Percentiles rank a stretch among this genome's conserved stretches.
Conservation (phyloP, 2,329 filamentous ascomycete genomes). For the Botrytis sinoallii region DNA sequence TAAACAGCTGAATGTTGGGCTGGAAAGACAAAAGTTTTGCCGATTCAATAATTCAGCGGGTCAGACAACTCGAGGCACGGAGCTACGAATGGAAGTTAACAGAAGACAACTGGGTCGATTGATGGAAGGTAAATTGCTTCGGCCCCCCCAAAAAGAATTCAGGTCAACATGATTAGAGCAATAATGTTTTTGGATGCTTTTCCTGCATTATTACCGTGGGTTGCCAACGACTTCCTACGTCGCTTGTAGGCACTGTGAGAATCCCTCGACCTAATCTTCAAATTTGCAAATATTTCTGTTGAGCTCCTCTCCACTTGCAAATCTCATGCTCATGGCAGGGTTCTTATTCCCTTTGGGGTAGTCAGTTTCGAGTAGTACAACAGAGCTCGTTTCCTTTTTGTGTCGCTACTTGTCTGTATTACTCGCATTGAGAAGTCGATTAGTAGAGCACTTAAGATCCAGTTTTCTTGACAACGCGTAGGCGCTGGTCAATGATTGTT, state of each 20-base stretch:
- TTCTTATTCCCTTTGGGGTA: background rate
- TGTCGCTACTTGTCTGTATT: background rate
- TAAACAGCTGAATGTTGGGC: background rate
- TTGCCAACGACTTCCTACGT: background rate
- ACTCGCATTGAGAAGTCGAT: background rate
- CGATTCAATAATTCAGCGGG: no score
- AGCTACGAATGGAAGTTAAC: background rate
- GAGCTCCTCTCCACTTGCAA: background rate
- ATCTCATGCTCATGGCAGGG: background rate
- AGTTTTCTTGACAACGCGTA: background rate
- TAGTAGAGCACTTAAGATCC: background rate
- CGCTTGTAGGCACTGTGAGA: background rate
- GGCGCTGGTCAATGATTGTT: background rate
- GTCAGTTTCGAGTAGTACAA: background rate
- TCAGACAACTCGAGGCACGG: background rate
- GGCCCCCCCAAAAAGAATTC: background rate
- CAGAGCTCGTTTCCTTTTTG: background rate
- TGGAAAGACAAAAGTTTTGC: background rate
- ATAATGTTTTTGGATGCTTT: background rate
- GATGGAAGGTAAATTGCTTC: background rate
- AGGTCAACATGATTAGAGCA: background rate
- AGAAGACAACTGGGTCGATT: no score
- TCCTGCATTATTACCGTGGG: background rate
- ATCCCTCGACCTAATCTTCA: background rate
- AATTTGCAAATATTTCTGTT: background rate